phyloP scores from a whole-genome alignment of 352 stramenopile genomes.

The Peronospora farinosa region DNA sequence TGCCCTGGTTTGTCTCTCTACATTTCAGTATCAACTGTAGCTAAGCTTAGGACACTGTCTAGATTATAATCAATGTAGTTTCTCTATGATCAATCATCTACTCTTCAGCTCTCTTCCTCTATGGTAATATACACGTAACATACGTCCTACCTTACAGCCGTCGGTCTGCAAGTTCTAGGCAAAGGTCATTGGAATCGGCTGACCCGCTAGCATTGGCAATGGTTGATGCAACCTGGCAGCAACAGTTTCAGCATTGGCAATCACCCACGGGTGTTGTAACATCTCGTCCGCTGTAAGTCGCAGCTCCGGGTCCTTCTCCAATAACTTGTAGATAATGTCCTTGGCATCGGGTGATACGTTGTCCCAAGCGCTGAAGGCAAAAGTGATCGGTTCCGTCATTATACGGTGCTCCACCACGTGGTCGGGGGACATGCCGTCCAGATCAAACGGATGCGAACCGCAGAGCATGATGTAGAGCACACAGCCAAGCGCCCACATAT shows the following conservation, averaged over 20 bases:
- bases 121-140: too few relatives aligned
- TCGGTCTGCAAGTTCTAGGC: conserved; percentile 7
- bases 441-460: conserved; percentile 89
- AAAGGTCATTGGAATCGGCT: conserved; percentile 22
- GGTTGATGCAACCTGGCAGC: conserved; percentile 8
- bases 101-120: too few relatives aligned
- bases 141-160: too few relatives aligned
- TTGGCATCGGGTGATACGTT: conserved; percentile 85
- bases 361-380: conserved; percentile 44
- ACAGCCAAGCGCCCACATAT: conserved; percentile 86
- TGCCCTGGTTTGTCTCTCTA: conserved; percentile 70
- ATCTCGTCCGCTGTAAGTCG: conserved; percentile 86
- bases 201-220: conserved; percentile 20
- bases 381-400: conserved; percentile 40
- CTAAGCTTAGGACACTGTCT: too few relatives aligned
- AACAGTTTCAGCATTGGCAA: conserved; percentile 11
- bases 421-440: conserved; percentile 80
- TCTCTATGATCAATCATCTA: neutral
- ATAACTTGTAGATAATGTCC: conserved; percentile 85
- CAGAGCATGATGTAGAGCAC: conserved; percentile 93
- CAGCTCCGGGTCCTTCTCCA: conserved; percentile 78
- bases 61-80: neutral
- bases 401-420: conserved; percentile 82
- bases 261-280: conserved; percentile 90
- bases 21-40: conserved; percentile 18